Conservation (phyloP, 1,284 basidiomycete species). For the Cutaneotrichosporon sp. region DNA sequence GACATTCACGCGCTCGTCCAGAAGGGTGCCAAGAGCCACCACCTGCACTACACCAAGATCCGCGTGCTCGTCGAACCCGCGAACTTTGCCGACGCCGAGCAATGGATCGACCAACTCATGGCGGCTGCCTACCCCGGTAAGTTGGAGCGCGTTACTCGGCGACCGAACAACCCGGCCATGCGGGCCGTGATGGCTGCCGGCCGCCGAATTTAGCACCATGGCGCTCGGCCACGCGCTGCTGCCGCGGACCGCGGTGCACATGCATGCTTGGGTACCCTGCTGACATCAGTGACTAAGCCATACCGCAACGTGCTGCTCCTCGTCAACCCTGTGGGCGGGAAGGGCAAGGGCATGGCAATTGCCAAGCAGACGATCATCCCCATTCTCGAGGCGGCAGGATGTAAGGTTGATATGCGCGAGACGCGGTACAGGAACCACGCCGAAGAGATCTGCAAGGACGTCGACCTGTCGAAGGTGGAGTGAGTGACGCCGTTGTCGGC, state of each 20-base stretch:
- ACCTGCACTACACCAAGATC: slow-evolving; percentile 40
- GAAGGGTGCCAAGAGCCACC: slow-evolving; percentile 23
- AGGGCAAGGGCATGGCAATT: slow-evolving; percentile 69
- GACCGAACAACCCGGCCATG: neutral
- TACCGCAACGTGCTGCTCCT: slow-evolving; percentile 65
- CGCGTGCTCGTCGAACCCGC: slow-evolving; percentile 47
- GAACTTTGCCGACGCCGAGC: slow-evolving; percentile 50
- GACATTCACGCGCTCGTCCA: slow-evolving; percentile 40
- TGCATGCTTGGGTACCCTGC: neutral
- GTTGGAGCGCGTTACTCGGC: neutral
- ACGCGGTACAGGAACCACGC: slow-evolving; percentile 76
- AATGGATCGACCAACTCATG: slow-evolving; percentile 65
- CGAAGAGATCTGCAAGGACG: slow-evolving; percentile 64
- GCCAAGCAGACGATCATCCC: slow-evolving; percentile 74
- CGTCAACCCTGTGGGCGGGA: slow-evolving; percentile 86
- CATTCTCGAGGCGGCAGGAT: slow-evolving; percentile 75
- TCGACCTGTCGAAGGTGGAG: slow-evolving; percentile 67
- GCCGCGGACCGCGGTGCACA: too few species aligned
- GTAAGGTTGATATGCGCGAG: slow-evolving; percentile 66
- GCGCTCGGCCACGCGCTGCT: too few species aligned
- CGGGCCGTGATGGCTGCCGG: neutral
- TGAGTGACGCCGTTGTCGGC: slow-evolving; percentile 26
- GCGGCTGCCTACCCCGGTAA: slow-evolving; percentile 65
- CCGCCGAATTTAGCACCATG: neutral
- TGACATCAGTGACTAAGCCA: slow-evolving; percentile 53